Conservation (phyloP, 805 yeast genomes). For the Saitoella complicata region DNA sequence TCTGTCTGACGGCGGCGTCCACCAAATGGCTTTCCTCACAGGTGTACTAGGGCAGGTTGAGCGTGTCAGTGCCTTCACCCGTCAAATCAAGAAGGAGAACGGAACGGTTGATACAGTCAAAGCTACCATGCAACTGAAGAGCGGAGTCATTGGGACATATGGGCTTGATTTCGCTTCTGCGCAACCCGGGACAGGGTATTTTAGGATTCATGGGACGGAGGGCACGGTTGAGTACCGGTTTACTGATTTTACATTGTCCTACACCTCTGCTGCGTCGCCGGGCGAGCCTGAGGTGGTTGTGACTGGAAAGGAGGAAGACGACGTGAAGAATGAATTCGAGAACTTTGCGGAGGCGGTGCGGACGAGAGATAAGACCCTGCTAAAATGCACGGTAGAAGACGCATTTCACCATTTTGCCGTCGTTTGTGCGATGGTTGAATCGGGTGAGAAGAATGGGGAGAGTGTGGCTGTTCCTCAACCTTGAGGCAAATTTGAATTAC, state of each 20-base stretch:
- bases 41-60: slow-evolving; percentile 63
- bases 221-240: slow-evolving; percentile 63
- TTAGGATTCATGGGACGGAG: slow-evolving; percentile 60
- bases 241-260: slow-evolving; percentile 29
- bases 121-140: slow-evolving; percentile 44
- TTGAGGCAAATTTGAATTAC: too few relatives aligned
- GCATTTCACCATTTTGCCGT: slow-evolving; percentile 90
- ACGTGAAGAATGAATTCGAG: slow-evolving; percentile 38
- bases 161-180: neutral
- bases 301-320: slow-evolving; percentile 31
- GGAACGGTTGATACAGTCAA: slow-evolving; percentile 74
- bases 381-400: slow-evolving; percentile 43
- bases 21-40: slow-evolving; percentile 76
- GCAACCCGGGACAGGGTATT: slow-evolving; percentile 24
- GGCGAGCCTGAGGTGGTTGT: slow-evolving; percentile 9
- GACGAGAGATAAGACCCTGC: slow-evolving; percentile 41
- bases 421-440: slow-evolving; percentile 64
- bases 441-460: slow-evolving; percentile 31
- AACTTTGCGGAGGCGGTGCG: slow-evolving; percentile 45
- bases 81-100: slow-evolving; percentile 56
- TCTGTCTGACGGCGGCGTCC: slow-evolving; percentile 86
- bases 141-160: slow-evolving; percentile 62
- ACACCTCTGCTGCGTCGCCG: slow-evolving; percentile 11
- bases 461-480: too few relatives aligned
- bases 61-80: slow-evolving; percentile 50